phyloP scores from a whole-genome alignment of 1,284 basidiomycete genomes.

The Pseudozyma sp. region DNA sequence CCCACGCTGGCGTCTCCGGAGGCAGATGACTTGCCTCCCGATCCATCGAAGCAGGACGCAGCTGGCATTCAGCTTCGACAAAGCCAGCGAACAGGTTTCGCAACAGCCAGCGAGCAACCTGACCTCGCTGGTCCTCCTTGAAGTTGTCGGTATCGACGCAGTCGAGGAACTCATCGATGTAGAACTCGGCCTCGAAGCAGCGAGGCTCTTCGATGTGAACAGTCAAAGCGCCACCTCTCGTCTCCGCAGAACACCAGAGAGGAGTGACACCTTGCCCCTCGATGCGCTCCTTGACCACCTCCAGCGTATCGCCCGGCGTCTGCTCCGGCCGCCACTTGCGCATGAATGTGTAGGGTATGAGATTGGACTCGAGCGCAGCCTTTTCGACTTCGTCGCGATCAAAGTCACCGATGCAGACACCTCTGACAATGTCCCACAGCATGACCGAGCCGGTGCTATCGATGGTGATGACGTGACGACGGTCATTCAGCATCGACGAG shows the following conservation, averaged over 20 bases:
- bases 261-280: constrained; percentile 90
- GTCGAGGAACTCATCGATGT: constrained; percentile 81
- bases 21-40: constrained; percentile 3
- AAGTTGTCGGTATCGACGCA: constrained; percentile 65
- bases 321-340: constrained; percentile 51
- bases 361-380: constrained; percentile 39
- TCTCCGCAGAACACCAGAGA: constrained; percentile 89
- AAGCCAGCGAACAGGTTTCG: constrained; percentile 66
- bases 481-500: constrained; percentile 85
- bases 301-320: constrained; percentile 77
- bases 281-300: constrained; percentile 85
- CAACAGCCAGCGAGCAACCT: constrained; percentile 64
- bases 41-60: constrained; percentile 33
- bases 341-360: constrained; percentile 26
- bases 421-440: constrained; percentile 89
- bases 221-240: constrained; percentile 85
- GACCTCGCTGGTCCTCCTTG: constrained; percentile 76
- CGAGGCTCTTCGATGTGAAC: constrained; percentile 84
- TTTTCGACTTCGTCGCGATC: constrained; percentile 77
- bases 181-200: constrained; percentile 94
- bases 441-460: constrained; percentile 85
- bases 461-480: constrained; percentile 89
- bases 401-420: constrained; percentile 80
- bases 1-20: constrained; percentile 43
- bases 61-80: constrained; percentile 56